These are phyloP conservation scores for Neurospora africana DNA, from an alignment of 495 filamentous ascomycete genomes.

Conservation along the genomic window DNA sequence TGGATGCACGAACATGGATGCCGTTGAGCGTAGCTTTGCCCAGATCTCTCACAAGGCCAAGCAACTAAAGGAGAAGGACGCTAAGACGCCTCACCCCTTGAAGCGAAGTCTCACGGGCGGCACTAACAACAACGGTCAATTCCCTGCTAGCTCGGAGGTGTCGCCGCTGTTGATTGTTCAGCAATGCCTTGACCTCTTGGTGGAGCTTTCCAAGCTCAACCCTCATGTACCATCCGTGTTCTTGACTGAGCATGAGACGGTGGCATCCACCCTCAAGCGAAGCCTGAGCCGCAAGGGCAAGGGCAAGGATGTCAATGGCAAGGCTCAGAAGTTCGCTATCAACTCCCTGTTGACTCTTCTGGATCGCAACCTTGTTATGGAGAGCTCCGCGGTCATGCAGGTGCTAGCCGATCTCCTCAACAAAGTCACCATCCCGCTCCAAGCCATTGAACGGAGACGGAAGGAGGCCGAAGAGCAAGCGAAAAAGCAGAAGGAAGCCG, in stretches of 20 bases:
- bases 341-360: slow-evolving; percentile 82
- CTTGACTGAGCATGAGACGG: slow-evolving; percentile 84
- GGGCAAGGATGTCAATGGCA: slow-evolving; percentile 59
- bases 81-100: slow-evolving; percentile 67
- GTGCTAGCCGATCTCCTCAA: slow-evolving; percentile 76
- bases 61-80: slow-evolving; percentile 51
- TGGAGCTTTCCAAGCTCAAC: slow-evolving; percentile 71
- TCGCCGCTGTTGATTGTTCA: slow-evolving; percentile 92
- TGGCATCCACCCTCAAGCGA: slow-evolving; percentile 58
- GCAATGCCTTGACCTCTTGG: slow-evolving; percentile 77
- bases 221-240: slow-evolving; percentile 80
- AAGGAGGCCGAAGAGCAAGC: slow-evolving; percentile 55
- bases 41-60: slow-evolving; percentile 87
- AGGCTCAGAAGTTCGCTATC: slow-evolving; percentile 77
- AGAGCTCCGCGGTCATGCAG: slow-evolving; percentile 93
- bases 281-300: slow-evolving; percentile 77
- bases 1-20: slow-evolving; percentile 81
- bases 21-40: slow-evolving; percentile 89
- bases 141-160: slow-evolving; percentile 58
- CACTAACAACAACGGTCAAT: slow-evolving; percentile 27
- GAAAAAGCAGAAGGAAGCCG: slow-evolving; percentile 36
- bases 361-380: slow-evolving; percentile 85
- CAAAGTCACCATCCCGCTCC: slow-evolving; percentile 79
- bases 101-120: slow-evolving; percentile 53
- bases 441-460: slow-evolving; percentile 70